phyloP scores from a whole-genome alignment of 108 stramenopile species.

The Tribonema minus region DNA sequence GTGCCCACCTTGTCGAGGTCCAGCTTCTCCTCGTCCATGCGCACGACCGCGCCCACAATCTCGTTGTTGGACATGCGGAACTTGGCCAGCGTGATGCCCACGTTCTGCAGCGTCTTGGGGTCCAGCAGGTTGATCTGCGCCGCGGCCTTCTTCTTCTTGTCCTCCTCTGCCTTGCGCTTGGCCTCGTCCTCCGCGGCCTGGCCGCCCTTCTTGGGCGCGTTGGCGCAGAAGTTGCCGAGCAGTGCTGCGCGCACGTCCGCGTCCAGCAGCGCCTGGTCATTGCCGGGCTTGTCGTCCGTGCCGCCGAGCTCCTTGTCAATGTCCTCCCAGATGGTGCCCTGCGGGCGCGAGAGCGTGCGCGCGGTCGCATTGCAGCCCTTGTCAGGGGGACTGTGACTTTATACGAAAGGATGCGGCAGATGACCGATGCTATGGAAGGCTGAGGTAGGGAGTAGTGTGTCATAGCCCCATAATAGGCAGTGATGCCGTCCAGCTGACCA shows the following conservation, averaged over 20 bases:
- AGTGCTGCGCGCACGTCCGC: constrained; percentile 11
- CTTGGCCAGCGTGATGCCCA: constrained; percentile 34
- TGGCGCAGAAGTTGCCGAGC: constrained; percentile 29
- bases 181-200: constrained; percentile 23
- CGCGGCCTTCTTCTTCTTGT: constrained; percentile 21
- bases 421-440: too few relatives aligned
- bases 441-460: too few relatives aligned
- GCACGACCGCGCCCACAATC: constrained; percentile 27
- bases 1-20: constrained; percentile 27
- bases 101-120: constrained; percentile 40
- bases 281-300: constrained; percentile 10
- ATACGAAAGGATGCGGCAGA: too few relatives aligned
- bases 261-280: constrained; percentile 29
- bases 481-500: too few relatives aligned
- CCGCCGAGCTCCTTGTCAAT: constrained; percentile 29
- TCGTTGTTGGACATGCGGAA: constrained; percentile 33
- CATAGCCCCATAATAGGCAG: too few relatives aligned
- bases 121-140: constrained; percentile 40
- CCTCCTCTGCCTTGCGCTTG: constrained; percentile 19
- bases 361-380: too few relatives aligned
- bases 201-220: constrained; percentile 9
- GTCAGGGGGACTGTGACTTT: too few relatives aligned
- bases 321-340: constrained; percentile 30
- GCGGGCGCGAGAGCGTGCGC: too few relatives aligned
- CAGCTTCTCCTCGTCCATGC: constrained; percentile 21